Evolutionary conservation across 75 land plant species (phyloP).

Genomic region (Picea sitchensis): DNA sequence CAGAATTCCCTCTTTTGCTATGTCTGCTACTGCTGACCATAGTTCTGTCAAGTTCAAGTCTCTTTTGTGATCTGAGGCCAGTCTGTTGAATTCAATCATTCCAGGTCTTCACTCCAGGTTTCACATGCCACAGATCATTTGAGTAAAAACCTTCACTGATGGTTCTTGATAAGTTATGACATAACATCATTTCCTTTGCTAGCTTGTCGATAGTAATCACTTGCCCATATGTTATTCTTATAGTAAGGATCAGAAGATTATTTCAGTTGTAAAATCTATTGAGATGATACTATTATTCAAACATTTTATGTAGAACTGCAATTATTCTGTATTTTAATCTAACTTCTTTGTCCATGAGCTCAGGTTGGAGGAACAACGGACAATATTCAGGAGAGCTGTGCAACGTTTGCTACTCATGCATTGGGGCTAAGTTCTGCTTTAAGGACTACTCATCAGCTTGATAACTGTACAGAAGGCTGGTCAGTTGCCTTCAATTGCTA

Average conservation of each 20-base stretch:
- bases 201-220: background rate
- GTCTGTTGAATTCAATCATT: background rate
- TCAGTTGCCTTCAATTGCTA: constrained; percentile 15
- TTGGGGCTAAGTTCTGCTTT: constrained; percentile 65
- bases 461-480: constrained; percentile 99
- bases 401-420: constrained; percentile 83
- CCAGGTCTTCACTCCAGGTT: background rate
- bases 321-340: background rate
- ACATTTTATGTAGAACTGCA: background rate
- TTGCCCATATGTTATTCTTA: background rate
- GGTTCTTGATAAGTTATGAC: too few species aligned
- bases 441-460: constrained; percentile 92
- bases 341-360: background rate
- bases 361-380: constrained; percentile 96
- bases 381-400: constrained; percentile 90
- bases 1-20: too few species aligned
- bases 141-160: too few species aligned
- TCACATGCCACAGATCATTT: background rate
- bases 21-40: background rate
- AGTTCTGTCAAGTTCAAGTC: background rate
- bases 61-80: background rate
- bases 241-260: background rate
- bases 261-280: background rate
- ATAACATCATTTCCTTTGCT: background rate
- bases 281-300: background rate